These are phyloP conservation scores for Lentinula raphanica DNA, from an alignment of 768 basidiomycete species.

Conservation along the genomic window DNA sequence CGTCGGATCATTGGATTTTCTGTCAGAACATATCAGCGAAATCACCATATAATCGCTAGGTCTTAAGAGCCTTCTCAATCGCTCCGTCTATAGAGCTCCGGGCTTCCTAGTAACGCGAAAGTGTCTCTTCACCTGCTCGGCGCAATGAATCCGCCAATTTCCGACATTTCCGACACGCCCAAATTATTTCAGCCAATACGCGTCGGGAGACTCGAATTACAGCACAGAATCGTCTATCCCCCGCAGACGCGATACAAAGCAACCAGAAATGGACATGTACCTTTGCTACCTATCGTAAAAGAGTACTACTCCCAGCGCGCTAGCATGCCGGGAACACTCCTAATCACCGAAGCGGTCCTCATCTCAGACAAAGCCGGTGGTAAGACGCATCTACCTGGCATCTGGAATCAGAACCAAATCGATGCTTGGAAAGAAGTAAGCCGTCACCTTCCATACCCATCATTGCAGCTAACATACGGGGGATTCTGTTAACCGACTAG, in stretches of 20 bases:
- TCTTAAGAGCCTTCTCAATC: too few species aligned
- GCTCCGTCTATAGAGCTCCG: too few species aligned
- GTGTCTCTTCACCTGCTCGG: too few species aligned
- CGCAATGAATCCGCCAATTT: too few species aligned
- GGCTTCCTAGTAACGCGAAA: too few species aligned
- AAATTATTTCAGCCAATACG: conserved; percentile 39
- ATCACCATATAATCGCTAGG: too few species aligned
- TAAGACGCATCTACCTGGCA: conserved; percentile 42
- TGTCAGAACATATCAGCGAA: too few species aligned
- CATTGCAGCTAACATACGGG: not conserved
- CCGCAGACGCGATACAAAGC: conserved; percentile 47
- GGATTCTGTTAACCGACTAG: conserved; percentile 12
- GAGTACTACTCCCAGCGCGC: conserved; percentile 45
- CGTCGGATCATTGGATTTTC: too few species aligned
- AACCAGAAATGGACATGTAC: conserved; percentile 28
- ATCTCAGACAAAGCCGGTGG: conserved; percentile 43
- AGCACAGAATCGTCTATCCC: conserved; percentile 50
- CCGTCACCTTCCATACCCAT: not conserved
- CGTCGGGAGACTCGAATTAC: conserved; percentile 35
- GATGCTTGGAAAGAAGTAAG: conserved; percentile 37
- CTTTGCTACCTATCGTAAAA: conserved; percentile 28
- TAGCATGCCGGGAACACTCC: conserved; percentile 39
- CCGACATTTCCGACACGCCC: not conserved
- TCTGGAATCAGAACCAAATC: conserved; percentile 52
- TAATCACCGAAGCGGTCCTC: conserved; percentile 50